Evolutionary conservation across 2,329 filamentous ascomycete species (phyloP), one percentile per base, ranked within the genome.

Genomic region (Ophiocordyceps sinensis): DNA sequence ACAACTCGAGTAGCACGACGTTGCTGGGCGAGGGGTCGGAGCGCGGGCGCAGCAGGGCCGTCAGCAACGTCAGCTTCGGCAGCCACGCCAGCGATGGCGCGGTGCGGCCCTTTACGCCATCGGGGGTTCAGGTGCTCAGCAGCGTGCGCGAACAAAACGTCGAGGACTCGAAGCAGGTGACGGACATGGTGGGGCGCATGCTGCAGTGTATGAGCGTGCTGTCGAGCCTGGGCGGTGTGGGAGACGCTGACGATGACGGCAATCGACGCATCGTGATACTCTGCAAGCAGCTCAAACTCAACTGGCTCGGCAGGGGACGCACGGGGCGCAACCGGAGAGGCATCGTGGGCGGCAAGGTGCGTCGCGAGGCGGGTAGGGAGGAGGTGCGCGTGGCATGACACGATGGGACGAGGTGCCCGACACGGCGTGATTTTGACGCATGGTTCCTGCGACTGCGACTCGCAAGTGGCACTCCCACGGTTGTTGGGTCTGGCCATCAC

Each of bases 201-300:
- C 68, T 98, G 47, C 91, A 98, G 65, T 98, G 91, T 60, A 82
- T 96, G 61, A 89, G 82, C 57, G 87, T 98, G 8, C 68, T 98
- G 19, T 84, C 85, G 3, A 80, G 79, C 46, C 75, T 94, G 12
- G 81, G 67, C 19, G 57, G 54, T 37, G 77, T 71, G 1, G 75
- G 74, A 10, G 58, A 53, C 38, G 77, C 68, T 1, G 74, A 75
- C 17, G 85, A 93, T 47, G 77, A 82, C 31, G 72, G 76, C 2
- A 85, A 89, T 55, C 73, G 72, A 43, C 85, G 82, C 61, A 82
- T 96, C 53, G 82, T 89, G 46, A 76, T 88, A 53, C 66, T 98
- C 46, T 86, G 82, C 43, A 82, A 85, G 55, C 79, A 91, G 51
- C 67, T 98, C 45, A 98, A 96, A 63, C 77, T 95, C 53, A 98